A percentile compares a stretch with the other conserved stretches of the same genome.
Evolutionary conservation across 306 rosid species (phyloP).

Genomic region (Albizia julibrissin): DNA sequence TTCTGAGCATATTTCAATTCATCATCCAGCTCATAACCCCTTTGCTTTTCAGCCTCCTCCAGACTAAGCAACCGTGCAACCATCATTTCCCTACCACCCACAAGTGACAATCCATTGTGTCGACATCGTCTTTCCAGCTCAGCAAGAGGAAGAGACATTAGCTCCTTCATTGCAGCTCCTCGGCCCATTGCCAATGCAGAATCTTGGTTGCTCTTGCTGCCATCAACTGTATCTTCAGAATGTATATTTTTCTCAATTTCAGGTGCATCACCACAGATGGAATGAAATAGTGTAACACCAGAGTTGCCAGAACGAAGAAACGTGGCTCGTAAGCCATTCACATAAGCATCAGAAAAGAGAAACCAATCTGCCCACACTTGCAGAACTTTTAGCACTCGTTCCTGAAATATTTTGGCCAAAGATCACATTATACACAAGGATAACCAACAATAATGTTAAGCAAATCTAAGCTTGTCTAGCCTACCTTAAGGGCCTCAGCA

Average conservation of each 20-base stretch:
- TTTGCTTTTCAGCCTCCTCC: constrained; percentile 95
- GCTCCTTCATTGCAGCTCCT: constrained; percentile 92
- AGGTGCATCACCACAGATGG: constrained; percentile 86
- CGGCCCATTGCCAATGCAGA: constrained; percentile 96
- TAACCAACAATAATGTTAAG: constrained; percentile 9
- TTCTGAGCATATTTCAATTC: constrained; percentile 73
- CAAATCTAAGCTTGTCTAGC: constrained; percentile 18
- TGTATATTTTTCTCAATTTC: constrained; percentile 75
- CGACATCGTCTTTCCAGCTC: constrained; percentile 98
- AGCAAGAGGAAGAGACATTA: constrained; percentile 83
- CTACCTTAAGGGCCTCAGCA: constrained; percentile 97
- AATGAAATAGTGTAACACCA: constrained; percentile 84
- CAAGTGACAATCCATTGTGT: constrained; percentile 96
- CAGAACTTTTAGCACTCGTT: constrained; percentile 90
- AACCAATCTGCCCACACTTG: constrained; percentile 99
- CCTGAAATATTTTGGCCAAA: constrained; percentile 56
- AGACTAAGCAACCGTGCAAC: constrained; percentile 91
- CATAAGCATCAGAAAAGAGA: constrained; percentile 96
- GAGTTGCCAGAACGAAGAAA: constrained; percentile 88
- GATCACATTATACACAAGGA: constrained; percentile 23
- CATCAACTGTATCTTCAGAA: constrained; percentile 65
- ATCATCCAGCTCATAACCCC: constrained; percentile 83
- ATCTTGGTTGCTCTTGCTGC: constrained; percentile 75
- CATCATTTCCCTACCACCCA: constrained; percentile 98
- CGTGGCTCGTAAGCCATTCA: constrained; percentile 95